Conservation (phyloP, 768 basidiomycete genomes). For the Gymnopilus dilepis region DNA sequence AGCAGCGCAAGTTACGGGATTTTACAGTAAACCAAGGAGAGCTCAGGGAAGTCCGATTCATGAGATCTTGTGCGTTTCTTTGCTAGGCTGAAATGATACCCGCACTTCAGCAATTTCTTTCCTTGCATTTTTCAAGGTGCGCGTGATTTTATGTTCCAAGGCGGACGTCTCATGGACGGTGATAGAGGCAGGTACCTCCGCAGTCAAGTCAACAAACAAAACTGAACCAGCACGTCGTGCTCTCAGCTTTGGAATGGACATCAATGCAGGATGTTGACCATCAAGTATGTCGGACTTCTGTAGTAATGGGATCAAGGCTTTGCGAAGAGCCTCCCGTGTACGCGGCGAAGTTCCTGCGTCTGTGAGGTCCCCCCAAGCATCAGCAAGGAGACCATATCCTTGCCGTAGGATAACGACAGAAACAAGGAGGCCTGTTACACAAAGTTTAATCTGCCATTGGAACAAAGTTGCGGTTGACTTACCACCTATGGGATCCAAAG, state of each 20-base stretch:
- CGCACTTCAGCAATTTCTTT: slow-evolving; percentile 77
- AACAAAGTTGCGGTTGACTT: slow-evolving; percentile 24
- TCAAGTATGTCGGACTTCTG: slow-evolving; percentile 24
- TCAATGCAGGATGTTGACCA: slow-evolving; percentile 20
- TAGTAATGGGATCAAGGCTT: slow-evolving; percentile 60
- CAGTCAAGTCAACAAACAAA: slow-evolving; percentile 83
- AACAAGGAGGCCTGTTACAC: slow-evolving; percentile 72
- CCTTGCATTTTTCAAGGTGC: slow-evolving; percentile 56
- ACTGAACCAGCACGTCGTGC: slow-evolving; percentile 82
- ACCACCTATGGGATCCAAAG: slow-evolving; percentile 96
- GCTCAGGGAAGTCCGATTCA: neutral
- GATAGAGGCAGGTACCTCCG: slow-evolving; percentile 64
- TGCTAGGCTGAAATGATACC: slow-evolving; percentile 54
- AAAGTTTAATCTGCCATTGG: too few species aligned
- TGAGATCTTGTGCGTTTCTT: neutral
- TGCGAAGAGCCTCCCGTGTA: slow-evolving; percentile 58
- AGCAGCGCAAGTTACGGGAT: slow-evolving; percentile 19
- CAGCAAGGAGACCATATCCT: slow-evolving; percentile 66
- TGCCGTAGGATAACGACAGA: slow-evolving; percentile 88
- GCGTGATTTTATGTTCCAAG: slow-evolving; percentile 67
- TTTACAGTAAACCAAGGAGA: slow-evolving; percentile 7
- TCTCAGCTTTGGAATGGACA: slow-evolving; percentile 50
- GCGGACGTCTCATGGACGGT: slow-evolving; percentile 61
- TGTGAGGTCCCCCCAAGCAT: slow-evolving; percentile 81
- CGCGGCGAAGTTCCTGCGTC: slow-evolving; percentile 76